A percentile compares a stretch with the other conserved stretches of the same genome.
phyloP scores from a whole-genome alignment of 2,329 filamentous ascomycete species.

The Sarocladium brachiariae region DNA sequence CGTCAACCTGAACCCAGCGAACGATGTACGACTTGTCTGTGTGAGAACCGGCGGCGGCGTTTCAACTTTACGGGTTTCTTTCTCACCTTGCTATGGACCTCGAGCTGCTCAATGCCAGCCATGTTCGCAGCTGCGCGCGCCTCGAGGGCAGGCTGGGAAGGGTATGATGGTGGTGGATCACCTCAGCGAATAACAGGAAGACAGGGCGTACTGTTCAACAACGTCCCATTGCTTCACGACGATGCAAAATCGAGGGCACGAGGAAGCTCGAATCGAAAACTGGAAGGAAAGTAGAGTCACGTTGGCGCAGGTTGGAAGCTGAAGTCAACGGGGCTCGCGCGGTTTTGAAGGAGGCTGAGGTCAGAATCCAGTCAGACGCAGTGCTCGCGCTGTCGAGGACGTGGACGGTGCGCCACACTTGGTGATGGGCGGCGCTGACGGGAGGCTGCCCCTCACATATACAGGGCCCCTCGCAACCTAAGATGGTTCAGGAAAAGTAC shows the following conservation, averaged over 20 bases:
- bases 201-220: neutral
- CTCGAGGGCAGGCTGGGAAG: neutral
- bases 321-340: neutral
- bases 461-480: neutral
- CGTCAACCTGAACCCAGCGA: constrained; percentile 89
- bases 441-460: constrained; percentile 5
- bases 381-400: no score
- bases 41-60: neutral
- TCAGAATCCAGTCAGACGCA: neutral
- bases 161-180: neutral
- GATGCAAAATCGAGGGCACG: neutral
- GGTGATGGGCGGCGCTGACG: constrained; percentile 5
- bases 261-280: neutral
- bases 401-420: constrained; percentile 2
- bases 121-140: constrained; percentile 39
- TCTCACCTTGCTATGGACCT: constrained; percentile 91
- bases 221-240: neutral
- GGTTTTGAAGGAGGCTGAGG: constrained; percentile 6
- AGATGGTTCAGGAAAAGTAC: neutral
- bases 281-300: neutral
- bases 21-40: constrained; percentile 81
- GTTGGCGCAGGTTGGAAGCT: neutral
- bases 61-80: no score
- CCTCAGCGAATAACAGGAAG: neutral
- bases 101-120: constrained; percentile 93